Evolutionary conservation across 352 stramenopile species (phyloP).

Genomic region (Phytopythium ostracodes): DNA sequence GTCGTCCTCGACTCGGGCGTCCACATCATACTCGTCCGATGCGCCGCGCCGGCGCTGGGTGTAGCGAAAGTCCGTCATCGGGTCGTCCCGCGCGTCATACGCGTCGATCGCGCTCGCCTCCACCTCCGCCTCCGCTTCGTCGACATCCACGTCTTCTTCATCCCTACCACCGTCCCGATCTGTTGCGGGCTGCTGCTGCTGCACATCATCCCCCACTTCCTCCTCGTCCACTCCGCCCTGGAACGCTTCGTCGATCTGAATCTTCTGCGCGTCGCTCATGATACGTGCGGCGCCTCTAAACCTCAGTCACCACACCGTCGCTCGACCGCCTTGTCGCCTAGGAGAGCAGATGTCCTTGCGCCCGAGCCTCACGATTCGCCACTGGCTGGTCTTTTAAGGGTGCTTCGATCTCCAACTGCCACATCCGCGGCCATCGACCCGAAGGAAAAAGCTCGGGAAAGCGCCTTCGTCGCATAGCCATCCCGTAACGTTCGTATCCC

Average conservation of each 20-base stretch:
- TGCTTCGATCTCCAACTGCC: neutral
- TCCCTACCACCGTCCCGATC: neutral
- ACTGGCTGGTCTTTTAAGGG: no score
- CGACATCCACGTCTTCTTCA: neutral
- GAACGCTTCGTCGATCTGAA: neutral
- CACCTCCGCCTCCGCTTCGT: neutral
- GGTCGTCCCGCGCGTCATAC: conserved; percentile 23
- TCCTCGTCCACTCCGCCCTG: neutral
- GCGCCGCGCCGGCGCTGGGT: conserved; percentile 9
- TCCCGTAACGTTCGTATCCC: neutral
- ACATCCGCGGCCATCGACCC: neutral
- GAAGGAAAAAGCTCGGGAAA: neutral
- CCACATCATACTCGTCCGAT: conserved; percentile 11
- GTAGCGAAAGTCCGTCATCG: neutral
- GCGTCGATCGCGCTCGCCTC: conserved; percentile 22
- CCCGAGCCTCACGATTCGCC: no score
- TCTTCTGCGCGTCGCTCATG: neutral
- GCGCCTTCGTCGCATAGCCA: neutral
- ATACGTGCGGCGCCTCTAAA: neutral
- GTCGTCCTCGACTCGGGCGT: conserved; percentile 17
- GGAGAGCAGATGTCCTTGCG: no score
- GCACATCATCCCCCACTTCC: neutral
- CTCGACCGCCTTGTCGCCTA: neutral
- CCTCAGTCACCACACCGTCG: neutral
- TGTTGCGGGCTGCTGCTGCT: neutral